Evolutionary conservation across 2,329 filamentous ascomycete genomes (phyloP).

Genomic region (Coniella vitis): DNA sequence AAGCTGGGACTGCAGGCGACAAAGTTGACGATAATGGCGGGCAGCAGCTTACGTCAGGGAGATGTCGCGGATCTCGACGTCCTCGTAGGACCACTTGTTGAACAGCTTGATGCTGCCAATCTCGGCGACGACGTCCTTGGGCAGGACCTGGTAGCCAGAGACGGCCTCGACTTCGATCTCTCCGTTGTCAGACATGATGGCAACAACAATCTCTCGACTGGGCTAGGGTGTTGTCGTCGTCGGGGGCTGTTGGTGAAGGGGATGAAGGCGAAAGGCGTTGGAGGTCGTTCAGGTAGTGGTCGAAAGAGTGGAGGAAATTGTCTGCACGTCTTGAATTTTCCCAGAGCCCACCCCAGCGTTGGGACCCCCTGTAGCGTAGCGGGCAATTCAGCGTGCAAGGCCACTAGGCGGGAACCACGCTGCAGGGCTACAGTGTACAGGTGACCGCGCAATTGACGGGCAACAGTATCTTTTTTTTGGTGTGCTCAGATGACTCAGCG

Average conservation of each 20-base stretch:
- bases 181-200: conserved; percentile 86
- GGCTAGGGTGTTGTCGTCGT: conserved; percentile 9
- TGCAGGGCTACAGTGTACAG: neutral
- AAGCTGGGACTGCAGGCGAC: neutral
- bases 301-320: conserved; percentile 8
- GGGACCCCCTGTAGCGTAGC: conserved; percentile 1
- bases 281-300: conserved; percentile 11
- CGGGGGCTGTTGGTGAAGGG: conserved; percentile 6
- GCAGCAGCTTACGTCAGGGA: conserved; percentile 81
- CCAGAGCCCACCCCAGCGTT: conserved; percentile 4
- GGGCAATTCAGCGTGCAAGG: neutral
- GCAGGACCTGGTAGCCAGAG: conserved; percentile 69
- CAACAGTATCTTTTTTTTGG: conserved; percentile 3
- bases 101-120: conserved; percentile 93
- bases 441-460: conserved; percentile 1
- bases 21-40: neutral
- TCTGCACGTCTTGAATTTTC: conserved; percentile 14
- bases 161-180: conserved; percentile 87
- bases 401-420: neutral
- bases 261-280: conserved; percentile 2
- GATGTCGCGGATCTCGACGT: conserved; percentile 99
- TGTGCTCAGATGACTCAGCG: conserved; percentile 6
- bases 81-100: conserved; percentile 96
- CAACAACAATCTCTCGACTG: conserved; percentile 19
- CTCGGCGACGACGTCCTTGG: conserved; percentile 86